Evolutionary conservation across 2,329 filamentous ascomycete genomes (phyloP).

Genomic region (Aspergillus sp.): DNA sequence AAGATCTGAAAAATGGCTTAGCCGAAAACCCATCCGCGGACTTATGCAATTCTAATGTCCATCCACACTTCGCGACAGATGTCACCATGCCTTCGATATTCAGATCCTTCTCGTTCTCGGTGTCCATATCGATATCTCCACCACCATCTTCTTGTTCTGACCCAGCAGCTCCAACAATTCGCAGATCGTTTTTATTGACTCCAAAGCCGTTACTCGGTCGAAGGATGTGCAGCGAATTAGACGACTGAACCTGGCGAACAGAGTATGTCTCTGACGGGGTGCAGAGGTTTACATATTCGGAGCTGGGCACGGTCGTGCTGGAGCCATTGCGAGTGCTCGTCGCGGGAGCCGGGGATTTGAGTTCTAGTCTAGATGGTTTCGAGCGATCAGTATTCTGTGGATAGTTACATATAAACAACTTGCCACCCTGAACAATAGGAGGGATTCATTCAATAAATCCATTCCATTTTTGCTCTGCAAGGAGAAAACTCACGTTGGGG

Average conservation of each 20-base stretch:
- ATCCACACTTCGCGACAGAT: constrained; percentile 46
- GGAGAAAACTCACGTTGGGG: constrained; percentile 32
- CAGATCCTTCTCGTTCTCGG: constrained; percentile 20
- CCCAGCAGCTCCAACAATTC: constrained; percentile 19
- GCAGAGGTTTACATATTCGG: constrained; percentile 57
- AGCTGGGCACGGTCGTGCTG: constrained; percentile 22
- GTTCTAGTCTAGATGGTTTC: constrained; percentile 34
- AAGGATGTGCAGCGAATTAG: constrained; percentile 61
- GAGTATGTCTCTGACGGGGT: constrained; percentile 58
- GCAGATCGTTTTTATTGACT: constrained; percentile 29
- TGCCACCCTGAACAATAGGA: too few relatives aligned
- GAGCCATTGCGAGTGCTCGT: constrained; percentile 21
- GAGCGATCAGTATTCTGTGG: background rate
- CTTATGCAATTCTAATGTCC: constrained; percentile 46
- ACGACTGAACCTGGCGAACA: constrained; percentile 65
- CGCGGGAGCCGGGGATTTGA: constrained; percentile 41
- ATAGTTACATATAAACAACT: too few relatives aligned
- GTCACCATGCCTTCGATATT: constrained; percentile 36
- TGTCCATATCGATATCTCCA: background rate
- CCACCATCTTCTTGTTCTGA: constrained; percentile 14
- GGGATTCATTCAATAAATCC: too few relatives aligned
- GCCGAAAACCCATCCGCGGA: constrained; percentile 33
- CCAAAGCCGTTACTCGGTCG: constrained; percentile 41
- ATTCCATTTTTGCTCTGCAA: background rate
- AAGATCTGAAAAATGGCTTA: constrained; percentile 28